A percentile compares a stretch with the other conserved stretches of the same genome.
Evolutionary conservation across 345 rosid genomes (phyloP).

Genomic region (Alliaria petiolata): DNA sequence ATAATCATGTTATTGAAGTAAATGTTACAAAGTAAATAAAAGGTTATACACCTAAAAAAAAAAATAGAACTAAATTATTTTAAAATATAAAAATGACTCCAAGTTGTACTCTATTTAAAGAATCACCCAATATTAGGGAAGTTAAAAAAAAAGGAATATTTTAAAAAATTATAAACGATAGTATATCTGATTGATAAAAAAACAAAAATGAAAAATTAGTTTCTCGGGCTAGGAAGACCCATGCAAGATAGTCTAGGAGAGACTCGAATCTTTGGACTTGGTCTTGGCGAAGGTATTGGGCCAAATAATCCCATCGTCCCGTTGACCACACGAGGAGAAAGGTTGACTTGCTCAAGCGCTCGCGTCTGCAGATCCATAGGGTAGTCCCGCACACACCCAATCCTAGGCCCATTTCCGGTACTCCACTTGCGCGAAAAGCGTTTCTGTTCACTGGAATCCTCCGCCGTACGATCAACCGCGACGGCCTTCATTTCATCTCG

Average conservation of each 20-base stretch:
- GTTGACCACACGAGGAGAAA: constrained; percentile 61
- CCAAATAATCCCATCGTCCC: constrained; percentile 40
- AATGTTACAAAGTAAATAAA: constrained; percentile 5
- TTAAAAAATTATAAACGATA: not conserved
- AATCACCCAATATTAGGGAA: constrained; percentile 7
- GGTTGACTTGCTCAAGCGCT: constrained; percentile 80
- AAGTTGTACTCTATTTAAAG: constrained; percentile 1
- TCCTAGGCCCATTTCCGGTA: constrained; percentile 75
- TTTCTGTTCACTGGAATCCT: constrained; percentile 10
- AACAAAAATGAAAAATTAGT: not conserved
- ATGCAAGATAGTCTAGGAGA: constrained; percentile 76
- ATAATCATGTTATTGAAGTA: not conserved
- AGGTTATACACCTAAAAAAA: not conserved
- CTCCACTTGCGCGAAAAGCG: constrained; percentile 68
- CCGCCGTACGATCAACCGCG: not conserved
- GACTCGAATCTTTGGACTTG: constrained; percentile 64
- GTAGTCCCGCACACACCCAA: constrained; percentile 86
- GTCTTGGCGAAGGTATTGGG: constrained; percentile 89
- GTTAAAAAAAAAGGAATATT: not conserved
- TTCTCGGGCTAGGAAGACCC: constrained; percentile 78
- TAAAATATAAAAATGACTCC: not conserved
- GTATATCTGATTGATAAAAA: not conserved
- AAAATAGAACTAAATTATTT: not conserved
- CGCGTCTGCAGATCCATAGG: constrained; percentile 58
- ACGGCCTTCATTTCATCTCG: constrained; percentile 14